Conservation (phyloP, 202 grass and related monocot genomes). For the Cymbopogon flexuosus region DNA sequence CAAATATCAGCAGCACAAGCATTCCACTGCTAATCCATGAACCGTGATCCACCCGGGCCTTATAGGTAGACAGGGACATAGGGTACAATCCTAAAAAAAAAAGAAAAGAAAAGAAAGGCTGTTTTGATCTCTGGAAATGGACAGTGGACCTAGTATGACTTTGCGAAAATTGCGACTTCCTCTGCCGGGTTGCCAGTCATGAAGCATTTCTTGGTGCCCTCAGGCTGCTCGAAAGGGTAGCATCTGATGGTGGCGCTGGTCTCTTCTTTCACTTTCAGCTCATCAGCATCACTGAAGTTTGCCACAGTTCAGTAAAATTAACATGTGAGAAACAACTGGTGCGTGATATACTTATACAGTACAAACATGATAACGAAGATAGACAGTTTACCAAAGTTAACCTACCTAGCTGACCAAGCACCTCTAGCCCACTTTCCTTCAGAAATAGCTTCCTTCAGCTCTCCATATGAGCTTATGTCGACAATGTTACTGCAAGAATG, state of each 20-base stretch:
- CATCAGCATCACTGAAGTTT: slow-evolving; percentile 66
- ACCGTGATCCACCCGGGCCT: not conserved
- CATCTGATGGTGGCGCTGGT: slow-evolving; percentile 91
- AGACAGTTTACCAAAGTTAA: not conserved
- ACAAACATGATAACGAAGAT: not conserved
- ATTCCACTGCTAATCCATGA: not conserved
- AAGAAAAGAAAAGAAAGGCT: not conserved
- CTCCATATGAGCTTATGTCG: slow-evolving; percentile 75
- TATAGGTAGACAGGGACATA: slow-evolving; percentile 4
- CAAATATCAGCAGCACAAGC: not conserved
- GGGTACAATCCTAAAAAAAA: not conserved
- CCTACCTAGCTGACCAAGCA: slow-evolving; percentile 91
- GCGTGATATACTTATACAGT: not conserved
- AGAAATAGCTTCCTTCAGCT: slow-evolving; percentile 76
- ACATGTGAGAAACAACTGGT: not conserved
- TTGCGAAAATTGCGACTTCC: slow-evolving; percentile 88
- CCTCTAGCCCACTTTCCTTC: slow-evolving; percentile 96
- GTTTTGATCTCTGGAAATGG: slow-evolving; percentile 1
- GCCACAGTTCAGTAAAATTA: slow-evolving; percentile 20
- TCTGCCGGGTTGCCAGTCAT: slow-evolving; percentile 85
- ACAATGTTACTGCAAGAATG: slow-evolving; percentile 69
- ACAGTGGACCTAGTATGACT: slow-evolving; percentile 54
- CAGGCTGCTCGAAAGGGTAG: slow-evolving; percentile 87
- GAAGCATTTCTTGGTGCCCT: slow-evolving; percentile 78
- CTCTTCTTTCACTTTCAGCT: slow-evolving; percentile 97